These are phyloP conservation scores for Phytophthora sojae DNA, from an alignment of 352 stramenopile species.

Conservation along the genomic window DNA sequence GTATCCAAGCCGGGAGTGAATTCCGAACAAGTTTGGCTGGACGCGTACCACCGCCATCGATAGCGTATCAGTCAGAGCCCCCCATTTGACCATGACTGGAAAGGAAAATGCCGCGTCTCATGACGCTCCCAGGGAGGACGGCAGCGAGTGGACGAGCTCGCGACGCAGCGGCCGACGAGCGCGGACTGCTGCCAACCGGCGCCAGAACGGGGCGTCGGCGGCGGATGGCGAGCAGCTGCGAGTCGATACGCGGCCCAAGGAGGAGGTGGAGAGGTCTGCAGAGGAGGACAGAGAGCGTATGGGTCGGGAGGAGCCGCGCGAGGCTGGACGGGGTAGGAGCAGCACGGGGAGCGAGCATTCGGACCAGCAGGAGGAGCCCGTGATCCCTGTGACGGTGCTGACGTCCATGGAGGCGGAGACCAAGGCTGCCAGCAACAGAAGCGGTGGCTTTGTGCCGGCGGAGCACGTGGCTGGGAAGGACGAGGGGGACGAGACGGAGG, in stretches of 20 bases:
- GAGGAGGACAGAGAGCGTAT: neutral
- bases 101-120: constrained; percentile 19
- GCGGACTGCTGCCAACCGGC: constrained; percentile 5
- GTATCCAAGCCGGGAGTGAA: constrained; percentile 16
- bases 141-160: constrained; percentile 36
- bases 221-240: constrained; percentile 15
- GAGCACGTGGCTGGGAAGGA: constrained; percentile 30
- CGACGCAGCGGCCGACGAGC: constrained; percentile 29
- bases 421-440: constrained; percentile 18
- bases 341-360: constrained; percentile 20
- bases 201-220: neutral
- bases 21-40: neutral
- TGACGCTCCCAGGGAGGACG: neutral
- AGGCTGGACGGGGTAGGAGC: constrained; percentile 4
- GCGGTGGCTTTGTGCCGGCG: neutral
- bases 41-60: neutral
- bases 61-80: neutral
- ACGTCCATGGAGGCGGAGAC: constrained; percentile 29
- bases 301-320: neutral
- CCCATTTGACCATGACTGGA: constrained; percentile 7
- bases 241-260: constrained; percentile 15
- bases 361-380: constrained; percentile 24
- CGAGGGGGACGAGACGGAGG: constrained; percentile 36
- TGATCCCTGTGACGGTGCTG: constrained; percentile 31
- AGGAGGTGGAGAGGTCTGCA: neutral